Base-by-base conservation (phyloP, 2,329 filamentous ascomycete genomes). In the Sporothrix curviconia region DNA sequence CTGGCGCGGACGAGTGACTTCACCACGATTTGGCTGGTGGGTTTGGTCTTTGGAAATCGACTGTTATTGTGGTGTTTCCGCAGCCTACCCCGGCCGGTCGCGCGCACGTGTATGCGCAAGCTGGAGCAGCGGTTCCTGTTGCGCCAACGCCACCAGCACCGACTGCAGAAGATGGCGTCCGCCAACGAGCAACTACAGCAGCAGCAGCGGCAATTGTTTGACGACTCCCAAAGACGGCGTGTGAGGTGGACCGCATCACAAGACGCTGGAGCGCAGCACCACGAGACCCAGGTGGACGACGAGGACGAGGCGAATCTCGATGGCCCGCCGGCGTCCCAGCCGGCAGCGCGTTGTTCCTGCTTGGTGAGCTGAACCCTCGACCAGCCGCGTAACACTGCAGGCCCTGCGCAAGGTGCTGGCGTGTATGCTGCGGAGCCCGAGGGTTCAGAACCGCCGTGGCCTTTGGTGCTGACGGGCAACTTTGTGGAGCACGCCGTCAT, bases 21-120 rank as follows among this genome's bases (percentile, higher is more conserved):
- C n/a, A n/a, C n/a, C 60, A 84, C 82, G 39, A 83, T 88, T 42
- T 87, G 86, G n/a, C n/a, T 28, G 89, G 89, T 58, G 90, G 89
- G 1, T 96, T 97, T 67, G 94, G 94, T n/a, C n/a, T n/a, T 43
- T 99, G 94, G 92, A n/a, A n/a, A 91, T 96, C 55, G 94, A 97
- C 70, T 99, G 97, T 67, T 77, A n/a, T n/a, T n/a, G n/a, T 97
- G 1, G 94, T n/a, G 92, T 6, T 82, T 94, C 1, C 92, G 92
- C 36, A 95, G 90, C 66, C 90, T n/a, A n/a, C n/a, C 96, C 70
- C 86, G 91, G 46, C 91, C 90, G 7, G 83, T 87, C 1, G 92
- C 92, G 0, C n/a, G n/a, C n/a, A 71, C 81, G 1, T 86, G 87
- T 58, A 96, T 97, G 92, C 84, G 89, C 56, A 84, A 82, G 59